phyloP scores from a whole-genome alignment of 371 early-diverging fungal species.

The Lichtheimia hyalospora region DNA sequence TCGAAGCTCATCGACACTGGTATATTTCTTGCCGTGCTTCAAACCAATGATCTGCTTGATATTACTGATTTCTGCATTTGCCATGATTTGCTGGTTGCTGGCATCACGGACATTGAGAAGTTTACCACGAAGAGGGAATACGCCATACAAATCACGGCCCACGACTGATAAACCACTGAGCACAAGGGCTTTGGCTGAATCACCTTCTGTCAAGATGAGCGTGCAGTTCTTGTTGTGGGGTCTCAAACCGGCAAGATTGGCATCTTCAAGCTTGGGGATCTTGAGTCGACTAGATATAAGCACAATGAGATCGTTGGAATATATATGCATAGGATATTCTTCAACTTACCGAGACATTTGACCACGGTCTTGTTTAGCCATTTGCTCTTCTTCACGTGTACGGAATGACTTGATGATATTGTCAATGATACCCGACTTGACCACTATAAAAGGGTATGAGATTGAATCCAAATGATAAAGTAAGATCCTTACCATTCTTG shows the following conservation, averaged over 20 bases:
- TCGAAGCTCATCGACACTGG: slow-evolving; percentile 73
- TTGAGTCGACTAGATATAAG: slow-evolving; percentile 64
- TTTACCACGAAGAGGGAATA: slow-evolving; percentile 99
- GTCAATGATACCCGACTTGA: slow-evolving; percentile 87
- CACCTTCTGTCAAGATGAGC: slow-evolving; percentile 99
- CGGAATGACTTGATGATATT: slow-evolving; percentile 79
- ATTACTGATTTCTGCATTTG: slow-evolving; percentile 89
- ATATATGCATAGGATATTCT: not conserved
- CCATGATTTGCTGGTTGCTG: slow-evolving; percentile 71
- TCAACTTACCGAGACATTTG: slow-evolving; percentile 46
- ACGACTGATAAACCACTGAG: slow-evolving; percentile 93
- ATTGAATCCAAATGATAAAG: not conserved
- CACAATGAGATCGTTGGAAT: not conserved
- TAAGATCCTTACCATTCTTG: slow-evolving; percentile 55
- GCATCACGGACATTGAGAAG: slow-evolving; percentile 99
- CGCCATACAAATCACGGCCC: slow-evolving; percentile 96
- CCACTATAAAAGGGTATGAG: slow-evolving; percentile 30
- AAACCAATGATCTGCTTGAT: slow-evolving; percentile 98
- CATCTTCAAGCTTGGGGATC: slow-evolving; percentile 98
- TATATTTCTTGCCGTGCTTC: slow-evolving; percentile 89
- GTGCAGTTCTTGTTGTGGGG: slow-evolving; percentile 84
- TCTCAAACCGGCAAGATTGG: slow-evolving; percentile 93
- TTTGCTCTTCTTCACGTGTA: slow-evolving; percentile 81
- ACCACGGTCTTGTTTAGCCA: slow-evolving; percentile 95
- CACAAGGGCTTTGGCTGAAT: slow-evolving; percentile 98